Conservation (phyloP, 148 eudicot species). For the Vaccinium macrocarpon region DNA sequence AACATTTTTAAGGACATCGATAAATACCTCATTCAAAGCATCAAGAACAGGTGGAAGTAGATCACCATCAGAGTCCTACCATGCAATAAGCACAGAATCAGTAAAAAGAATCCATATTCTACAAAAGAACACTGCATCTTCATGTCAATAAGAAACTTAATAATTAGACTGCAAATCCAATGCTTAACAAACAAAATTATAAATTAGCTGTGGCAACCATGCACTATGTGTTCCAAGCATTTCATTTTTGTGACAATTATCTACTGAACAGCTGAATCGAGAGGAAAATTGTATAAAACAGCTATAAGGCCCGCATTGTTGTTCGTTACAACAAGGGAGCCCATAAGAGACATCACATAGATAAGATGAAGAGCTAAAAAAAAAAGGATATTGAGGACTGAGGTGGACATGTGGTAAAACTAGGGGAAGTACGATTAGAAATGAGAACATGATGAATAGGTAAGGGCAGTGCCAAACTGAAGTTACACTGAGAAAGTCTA, state of each 20-base stretch:
- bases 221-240: not conserved
- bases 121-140: not conserved
- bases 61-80: slow-evolving; percentile 83
- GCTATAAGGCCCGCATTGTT: not conserved
- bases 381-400: not conserved
- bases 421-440: not conserved
- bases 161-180: not conserved
- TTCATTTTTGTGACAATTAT: not conserved
- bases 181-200: not conserved
- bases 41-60: slow-evolving; percentile 89
- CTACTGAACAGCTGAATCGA: not conserved
- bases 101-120: not conserved
- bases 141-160: not conserved
- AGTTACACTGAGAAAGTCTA: not conserved
- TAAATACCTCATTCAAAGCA: slow-evolving; percentile 90
- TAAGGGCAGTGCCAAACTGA: not conserved
- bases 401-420: not conserved
- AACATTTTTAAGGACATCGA: not conserved
- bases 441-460: not conserved
- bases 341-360: not conserved
- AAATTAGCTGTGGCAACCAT: not conserved
- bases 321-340: not conserved
- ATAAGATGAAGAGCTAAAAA: not conserved
- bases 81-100: slow-evolving; percentile 14
- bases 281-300: not conserved